Conservation (phyloP, 139 green algal genomes). For the Picochlorum sp. region DNA sequence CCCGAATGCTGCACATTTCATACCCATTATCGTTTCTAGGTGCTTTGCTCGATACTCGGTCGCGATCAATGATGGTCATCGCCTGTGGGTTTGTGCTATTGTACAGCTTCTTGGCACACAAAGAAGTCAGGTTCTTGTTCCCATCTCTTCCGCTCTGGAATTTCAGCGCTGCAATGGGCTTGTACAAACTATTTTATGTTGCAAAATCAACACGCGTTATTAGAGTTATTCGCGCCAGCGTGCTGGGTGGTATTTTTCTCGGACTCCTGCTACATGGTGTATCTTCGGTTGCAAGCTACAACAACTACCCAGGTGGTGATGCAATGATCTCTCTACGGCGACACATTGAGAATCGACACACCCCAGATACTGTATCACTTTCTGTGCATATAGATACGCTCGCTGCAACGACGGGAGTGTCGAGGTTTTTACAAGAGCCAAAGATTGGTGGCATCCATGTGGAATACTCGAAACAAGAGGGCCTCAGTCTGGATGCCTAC, state of each 20-base stretch:
- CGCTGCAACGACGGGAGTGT: constrained; percentile 66
- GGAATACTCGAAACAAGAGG: constrained; percentile 51
- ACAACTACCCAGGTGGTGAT: constrained; percentile 63
- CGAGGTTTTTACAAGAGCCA: constrained; percentile 47
- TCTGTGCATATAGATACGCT: constrained; percentile 56
- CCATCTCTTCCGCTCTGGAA: constrained; percentile 68
- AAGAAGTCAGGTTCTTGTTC: constrained; percentile 79
- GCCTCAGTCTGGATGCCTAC: constrained; percentile 11
- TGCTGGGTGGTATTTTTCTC: not conserved
- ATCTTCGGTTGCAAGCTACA: constrained; percentile 1
- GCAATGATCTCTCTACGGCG: constrained; percentile 45
- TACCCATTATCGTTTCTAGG: constrained; percentile 41
- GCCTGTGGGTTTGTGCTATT: constrained; percentile 44
- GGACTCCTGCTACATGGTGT: not conserved
- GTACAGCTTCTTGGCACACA: constrained; percentile 74
- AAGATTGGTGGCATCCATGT: constrained; percentile 13
- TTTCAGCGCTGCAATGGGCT: constrained; percentile 40
- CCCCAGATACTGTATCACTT: not conserved
- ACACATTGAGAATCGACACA: not conserved
- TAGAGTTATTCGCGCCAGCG: not conserved
- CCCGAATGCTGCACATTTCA: constrained; percentile 37
- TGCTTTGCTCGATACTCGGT: constrained; percentile 27
- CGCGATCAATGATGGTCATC: constrained; percentile 7
- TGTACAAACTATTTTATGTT: not conserved
- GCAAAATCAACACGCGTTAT: not conserved